phyloP scores from a whole-genome alignment of 1,139 yeast species.

The Pichia sp. region DNA sequence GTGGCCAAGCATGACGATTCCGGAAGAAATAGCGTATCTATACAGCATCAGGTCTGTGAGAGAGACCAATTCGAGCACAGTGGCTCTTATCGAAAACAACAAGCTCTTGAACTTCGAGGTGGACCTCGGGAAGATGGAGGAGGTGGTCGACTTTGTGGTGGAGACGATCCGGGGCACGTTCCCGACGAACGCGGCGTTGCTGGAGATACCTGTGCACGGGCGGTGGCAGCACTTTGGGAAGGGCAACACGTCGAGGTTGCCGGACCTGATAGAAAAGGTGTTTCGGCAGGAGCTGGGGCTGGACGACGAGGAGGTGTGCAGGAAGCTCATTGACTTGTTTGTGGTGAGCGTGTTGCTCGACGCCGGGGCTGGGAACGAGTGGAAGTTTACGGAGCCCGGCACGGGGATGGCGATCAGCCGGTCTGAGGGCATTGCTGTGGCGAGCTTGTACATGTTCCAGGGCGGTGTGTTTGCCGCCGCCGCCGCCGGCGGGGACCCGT shows the following conservation, averaged over 20 bases:
- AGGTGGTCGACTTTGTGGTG: conserved; percentile 41
- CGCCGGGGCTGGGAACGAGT: conserved; percentile 58
- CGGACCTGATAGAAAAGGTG: conserved; percentile 33
- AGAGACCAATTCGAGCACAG: conserved; percentile 44
- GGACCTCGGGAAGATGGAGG: conserved; percentile 37
- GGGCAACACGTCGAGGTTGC: conserved; percentile 41
- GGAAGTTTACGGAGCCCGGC: conserved; percentile 42
- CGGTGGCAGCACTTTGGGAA: conserved; percentile 60
- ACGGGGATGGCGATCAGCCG: conserved; percentile 34
- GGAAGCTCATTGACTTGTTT: conserved; percentile 49
- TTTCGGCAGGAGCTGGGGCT: conserved; percentile 14
- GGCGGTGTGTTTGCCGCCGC: conserved; percentile 41
- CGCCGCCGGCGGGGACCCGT: conserved; percentile 28
- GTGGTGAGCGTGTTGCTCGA: conserved; percentile 55
- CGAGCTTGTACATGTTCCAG: conserved; percentile 50
- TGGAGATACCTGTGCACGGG: conserved; percentile 55
- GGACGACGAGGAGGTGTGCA: conserved; percentile 39
- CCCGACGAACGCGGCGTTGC: conserved; percentile 28
- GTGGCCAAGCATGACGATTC: conserved; percentile 10
- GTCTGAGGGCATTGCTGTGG: conserved; percentile 60
- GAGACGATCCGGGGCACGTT: conserved; percentile 33
- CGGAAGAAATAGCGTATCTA: conserved; percentile 32
- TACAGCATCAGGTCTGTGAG: conserved; percentile 49
- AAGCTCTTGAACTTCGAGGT: conserved; percentile 42
- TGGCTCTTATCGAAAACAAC: conserved; percentile 35